These are phyloP conservation scores for Neonectria neomacrospora DNA, from an alignment of 2,329 filamentous ascomycete genomes.

Conservation along the genomic window DNA sequence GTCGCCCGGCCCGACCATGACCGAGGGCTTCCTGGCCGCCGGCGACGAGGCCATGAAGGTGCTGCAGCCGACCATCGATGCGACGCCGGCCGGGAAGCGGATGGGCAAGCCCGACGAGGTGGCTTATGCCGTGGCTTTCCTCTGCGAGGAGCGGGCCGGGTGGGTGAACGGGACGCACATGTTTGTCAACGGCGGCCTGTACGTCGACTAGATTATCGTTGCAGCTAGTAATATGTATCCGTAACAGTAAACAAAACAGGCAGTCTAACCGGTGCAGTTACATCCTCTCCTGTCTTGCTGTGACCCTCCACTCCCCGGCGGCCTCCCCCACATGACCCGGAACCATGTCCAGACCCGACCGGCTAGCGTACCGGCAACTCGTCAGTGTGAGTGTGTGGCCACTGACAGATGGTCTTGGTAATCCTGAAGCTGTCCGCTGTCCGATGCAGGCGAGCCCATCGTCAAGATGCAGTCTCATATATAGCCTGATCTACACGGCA, in stretches of 20 bases:
- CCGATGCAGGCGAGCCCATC: not conserved
- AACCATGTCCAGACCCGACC: slow-evolving; percentile 7
- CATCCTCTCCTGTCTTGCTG: not conserved
- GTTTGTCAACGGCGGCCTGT: slow-evolving; percentile 42
- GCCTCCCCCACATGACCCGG: slow-evolving; percentile 19
- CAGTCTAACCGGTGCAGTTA: not conserved
- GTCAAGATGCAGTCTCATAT: slow-evolving; percentile 4
- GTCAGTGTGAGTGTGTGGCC: not conserved
- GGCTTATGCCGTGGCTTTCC: slow-evolving; percentile 57
- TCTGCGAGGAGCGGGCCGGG: slow-evolving; percentile 56
- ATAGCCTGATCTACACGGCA: slow-evolving; percentile 6
- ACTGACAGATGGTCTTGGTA: not conserved
- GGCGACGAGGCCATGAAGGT: slow-evolving; percentile 49
- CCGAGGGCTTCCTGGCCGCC: slow-evolving; percentile 48
- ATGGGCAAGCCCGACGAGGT: slow-evolving; percentile 58
- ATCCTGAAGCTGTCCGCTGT: not conserved
- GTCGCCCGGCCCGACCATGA: slow-evolving; percentile 46
- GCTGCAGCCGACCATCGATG: slow-evolving; percentile 55
- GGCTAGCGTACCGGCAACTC: slow-evolving; percentile 1
- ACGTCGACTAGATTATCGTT: slow-evolving; percentile 23
- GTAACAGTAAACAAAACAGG: not conserved
- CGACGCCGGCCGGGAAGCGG: slow-evolving; percentile 55
- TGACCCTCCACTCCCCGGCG: slow-evolving; percentile 20
- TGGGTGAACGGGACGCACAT: slow-evolving; percentile 59
- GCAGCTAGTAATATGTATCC: not conserved